Percentiles rank a stretch among this genome's conserved stretches.
Evolutionary conservation across 768 basidiomycete species (phyloP).

Genomic region (Pleurotus pulmonarius): DNA sequence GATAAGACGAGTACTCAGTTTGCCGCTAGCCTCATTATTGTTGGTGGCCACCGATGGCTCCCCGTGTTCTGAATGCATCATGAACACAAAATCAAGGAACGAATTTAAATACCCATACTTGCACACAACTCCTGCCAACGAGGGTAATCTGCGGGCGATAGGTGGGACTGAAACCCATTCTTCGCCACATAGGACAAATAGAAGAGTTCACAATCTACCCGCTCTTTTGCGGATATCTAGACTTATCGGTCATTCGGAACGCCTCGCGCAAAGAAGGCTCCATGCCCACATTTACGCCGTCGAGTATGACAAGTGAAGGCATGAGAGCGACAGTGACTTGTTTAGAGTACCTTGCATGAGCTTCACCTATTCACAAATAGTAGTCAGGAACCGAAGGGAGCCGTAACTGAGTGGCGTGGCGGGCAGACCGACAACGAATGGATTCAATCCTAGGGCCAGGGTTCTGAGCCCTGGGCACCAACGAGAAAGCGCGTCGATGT

Average conservation of each 20-base stretch:
- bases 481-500: conserved; percentile 56
- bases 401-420: conserved; percentile 2
- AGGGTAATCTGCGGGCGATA: conserved; percentile 43
- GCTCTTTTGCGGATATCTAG: conserved; percentile 68
- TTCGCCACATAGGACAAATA: conserved; percentile 68
- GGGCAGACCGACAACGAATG: conserved; percentile 51
- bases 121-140: conserved; percentile 61
- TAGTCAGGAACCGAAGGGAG: conserved; percentile 5
- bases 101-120: conserved; percentile 38
- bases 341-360: conserved; percentile 38
- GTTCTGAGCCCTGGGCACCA: conserved; percentile 71
- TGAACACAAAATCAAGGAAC: conserved; percentile 1
- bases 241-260: not conserved
- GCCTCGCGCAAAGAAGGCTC: conserved; percentile 5
- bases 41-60: conserved; percentile 34
- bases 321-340: conserved; percentile 66
- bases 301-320: conserved; percentile 56
- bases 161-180: conserved; percentile 35
- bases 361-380: conserved; percentile 26
- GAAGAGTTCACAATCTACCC: conserved; percentile 78
- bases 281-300: conserved; percentile 57
- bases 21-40: conserved; percentile 34
- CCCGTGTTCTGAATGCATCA: conserved; percentile 49
- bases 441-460: conserved; percentile 60
- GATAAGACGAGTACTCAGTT: conserved; percentile 58